Evolutionary conservation across 2,329 filamentous ascomycete genomes (phyloP).

Genomic region (Fusarium abutilonis): DNA sequence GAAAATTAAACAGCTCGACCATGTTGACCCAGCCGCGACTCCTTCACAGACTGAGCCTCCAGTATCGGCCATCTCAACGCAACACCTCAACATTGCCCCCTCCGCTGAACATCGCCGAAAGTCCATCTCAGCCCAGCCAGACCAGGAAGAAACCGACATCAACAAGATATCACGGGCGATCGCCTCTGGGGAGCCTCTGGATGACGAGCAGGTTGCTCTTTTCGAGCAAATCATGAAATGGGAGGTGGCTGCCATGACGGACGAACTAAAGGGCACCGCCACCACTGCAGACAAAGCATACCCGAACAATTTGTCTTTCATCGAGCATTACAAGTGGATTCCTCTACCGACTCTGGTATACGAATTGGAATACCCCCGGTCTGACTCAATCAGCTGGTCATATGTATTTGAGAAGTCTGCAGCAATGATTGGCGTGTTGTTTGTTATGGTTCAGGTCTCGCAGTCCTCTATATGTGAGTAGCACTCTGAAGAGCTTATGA

Average conservation of each 20-base stretch:
- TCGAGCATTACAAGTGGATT: conserved; percentile 77
- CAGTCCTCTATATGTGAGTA: conserved; percentile 74
- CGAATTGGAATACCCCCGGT: conserved; percentile 79
- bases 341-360: conserved; percentile 81
- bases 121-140: conserved; percentile 49
- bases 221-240: conserved; percentile 73
- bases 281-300: conserved; percentile 63
- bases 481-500: not conserved
- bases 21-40: conserved; percentile 57
- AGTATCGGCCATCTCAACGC: conserved; percentile 56
- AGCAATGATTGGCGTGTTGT: conserved; percentile 76
- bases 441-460: conserved; percentile 81
- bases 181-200: conserved; percentile 67
- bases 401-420: conserved; percentile 78
- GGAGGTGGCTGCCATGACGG: conserved; percentile 71
- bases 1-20: conserved; percentile 67
- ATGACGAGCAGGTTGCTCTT: conserved; percentile 68
- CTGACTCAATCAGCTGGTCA: conserved; percentile 74
- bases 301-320: conserved; percentile 72
- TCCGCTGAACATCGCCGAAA: conserved; percentile 57
- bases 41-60: conserved; percentile 56
- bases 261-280: conserved; percentile 72
- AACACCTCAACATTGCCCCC: conserved; percentile 55
- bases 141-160: conserved; percentile 61
- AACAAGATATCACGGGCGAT: conserved; percentile 70